Conservation (phyloP, 2,329 filamentous ascomycete genomes). For the Penicillium sp. region DNA sequence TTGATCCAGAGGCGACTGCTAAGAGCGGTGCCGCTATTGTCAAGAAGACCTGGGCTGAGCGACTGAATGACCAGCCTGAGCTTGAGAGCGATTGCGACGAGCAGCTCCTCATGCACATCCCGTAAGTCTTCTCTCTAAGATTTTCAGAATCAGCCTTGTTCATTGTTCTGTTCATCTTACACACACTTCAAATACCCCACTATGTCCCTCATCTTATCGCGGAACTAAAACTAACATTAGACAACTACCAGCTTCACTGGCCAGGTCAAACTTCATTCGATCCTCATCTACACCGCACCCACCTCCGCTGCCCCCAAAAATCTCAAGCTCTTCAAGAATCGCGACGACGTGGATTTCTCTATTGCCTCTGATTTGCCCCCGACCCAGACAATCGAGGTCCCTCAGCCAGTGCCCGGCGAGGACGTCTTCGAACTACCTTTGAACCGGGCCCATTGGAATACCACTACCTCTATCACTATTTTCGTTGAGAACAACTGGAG, state of each 20-base stretch:
- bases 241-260: conserved; percentile 73
- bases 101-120: conserved; percentile 89
- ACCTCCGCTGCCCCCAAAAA: conserved; percentile 74
- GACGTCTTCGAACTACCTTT: conserved; percentile 85
- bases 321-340: conserved; percentile 85
- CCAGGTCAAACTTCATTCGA: conserved; percentile 87
- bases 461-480: conserved; percentile 77
- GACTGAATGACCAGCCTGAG: conserved; percentile 71
- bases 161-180: neutral
- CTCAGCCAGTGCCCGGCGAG: conserved; percentile 63
- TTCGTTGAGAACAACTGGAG: conserved; percentile 94
- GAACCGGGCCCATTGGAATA: conserved; percentile 84
- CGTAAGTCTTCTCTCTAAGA: conserved; percentile 58
- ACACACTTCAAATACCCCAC: conserved; percentile 24
- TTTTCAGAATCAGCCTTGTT: neutral
- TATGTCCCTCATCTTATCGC: conserved; percentile 32
- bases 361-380: conserved; percentile 70
- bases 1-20: conserved; percentile 57
- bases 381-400: conserved; percentile 76
- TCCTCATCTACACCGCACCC: conserved; percentile 79
- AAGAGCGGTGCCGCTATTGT: conserved; percentile 74
- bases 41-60: conserved; percentile 88
- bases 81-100: conserved; percentile 86
- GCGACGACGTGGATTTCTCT: conserved; percentile 81
- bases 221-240: conserved; percentile 12